Percentiles rank a stretch among this genome's conserved stretches.
Evolutionary conservation across 106 monocot genomes (phyloP).

Genomic region (Dendrobium catenatum): DNA sequence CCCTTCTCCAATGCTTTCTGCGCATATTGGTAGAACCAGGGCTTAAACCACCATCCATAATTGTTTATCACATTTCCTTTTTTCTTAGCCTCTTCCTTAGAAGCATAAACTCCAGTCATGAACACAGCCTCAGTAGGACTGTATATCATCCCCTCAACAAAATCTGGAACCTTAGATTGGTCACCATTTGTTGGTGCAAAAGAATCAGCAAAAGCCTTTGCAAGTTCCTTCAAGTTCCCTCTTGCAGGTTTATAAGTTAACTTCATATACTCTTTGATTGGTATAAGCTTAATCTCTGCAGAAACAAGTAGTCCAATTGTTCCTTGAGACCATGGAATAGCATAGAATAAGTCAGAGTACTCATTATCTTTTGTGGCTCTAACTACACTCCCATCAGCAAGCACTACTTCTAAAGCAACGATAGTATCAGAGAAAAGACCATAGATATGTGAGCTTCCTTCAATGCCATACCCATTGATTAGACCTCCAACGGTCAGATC

Average conservation of each 20-base stretch:
- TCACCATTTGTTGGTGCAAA: slow-evolving; percentile 33
- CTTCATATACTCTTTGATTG: slow-evolving; percentile 34
- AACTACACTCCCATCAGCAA: slow-evolving; percentile 29
- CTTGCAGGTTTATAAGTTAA: slow-evolving; percentile 24
- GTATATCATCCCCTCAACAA: slow-evolving; percentile 28
- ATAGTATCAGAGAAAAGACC: slow-evolving; percentile 34
- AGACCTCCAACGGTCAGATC: slow-evolving; percentile 33
- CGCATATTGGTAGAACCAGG: slow-evolving; percentile 32
- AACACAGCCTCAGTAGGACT: slow-evolving; percentile 17
- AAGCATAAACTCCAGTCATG: slow-evolving; percentile 28
- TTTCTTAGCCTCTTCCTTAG: slow-evolving; percentile 25
- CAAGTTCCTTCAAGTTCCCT: slow-evolving; percentile 20
- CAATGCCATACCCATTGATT: slow-evolving; percentile 34
- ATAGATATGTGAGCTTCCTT: slow-evolving; percentile 37
- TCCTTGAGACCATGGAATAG: slow-evolving; percentile 33
- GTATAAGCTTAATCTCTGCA: slow-evolving; percentile 35
- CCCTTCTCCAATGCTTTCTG: slow-evolving; percentile 24
- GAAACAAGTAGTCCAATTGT: slow-evolving; percentile 23
- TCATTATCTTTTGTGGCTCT: slow-evolving; percentile 32
- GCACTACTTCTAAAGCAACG: slow-evolving; percentile 28
- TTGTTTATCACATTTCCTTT: slow-evolving; percentile 30
- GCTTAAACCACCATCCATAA: slow-evolving; percentile 30
- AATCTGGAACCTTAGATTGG: slow-evolving; percentile 23
- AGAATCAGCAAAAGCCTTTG: slow-evolving; percentile 29
- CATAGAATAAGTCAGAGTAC: slow-evolving; percentile 30